Evolutionary conservation across 345 rosid genomes (phyloP).

Genomic region (Turritis glabra): DNA sequence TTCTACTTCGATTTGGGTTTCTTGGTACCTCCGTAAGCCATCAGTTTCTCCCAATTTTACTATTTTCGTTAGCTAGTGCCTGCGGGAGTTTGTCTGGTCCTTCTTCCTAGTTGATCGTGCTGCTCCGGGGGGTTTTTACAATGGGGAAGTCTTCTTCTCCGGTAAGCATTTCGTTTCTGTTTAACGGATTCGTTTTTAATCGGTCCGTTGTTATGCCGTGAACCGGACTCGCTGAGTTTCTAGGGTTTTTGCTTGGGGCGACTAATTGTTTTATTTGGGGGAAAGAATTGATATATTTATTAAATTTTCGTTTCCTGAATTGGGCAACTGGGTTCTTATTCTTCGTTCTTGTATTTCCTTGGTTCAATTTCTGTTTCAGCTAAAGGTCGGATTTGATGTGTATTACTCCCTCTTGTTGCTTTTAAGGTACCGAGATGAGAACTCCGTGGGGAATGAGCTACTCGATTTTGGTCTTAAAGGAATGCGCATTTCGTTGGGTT

Average conservation of each 20-base stretch:
- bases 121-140: conserved; percentile 8
- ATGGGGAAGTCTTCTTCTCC: conserved; percentile 36
- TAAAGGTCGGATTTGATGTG: conserved; percentile 3
- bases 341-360: neutral
- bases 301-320: neutral
- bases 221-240: conserved; percentile 23
- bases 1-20: conserved; percentile 13
- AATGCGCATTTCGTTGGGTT: conserved; percentile 34
- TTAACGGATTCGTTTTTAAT: conserved; percentile 21
- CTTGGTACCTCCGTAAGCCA: conserved; percentile 10
- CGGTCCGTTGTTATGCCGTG: neutral
- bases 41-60: neutral
- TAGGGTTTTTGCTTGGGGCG: conserved; percentile 33
- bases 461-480: neutral
- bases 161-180: conserved; percentile 20
- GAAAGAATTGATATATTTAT: neutral
- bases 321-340: neutral
- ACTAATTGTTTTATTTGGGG: neutral
- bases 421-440: conserved; percentile 20
- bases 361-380: neutral
- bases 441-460: neutral
- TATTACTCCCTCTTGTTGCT: neutral
- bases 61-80: neutral
- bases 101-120: conserved; percentile 8
- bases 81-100: neutral